A percentile compares a stretch with the other conserved stretches of the same genome.
Evolutionary conservation across 148 eudicot genomes (phyloP).

Genomic region (Spergularia bocconei): DNA sequence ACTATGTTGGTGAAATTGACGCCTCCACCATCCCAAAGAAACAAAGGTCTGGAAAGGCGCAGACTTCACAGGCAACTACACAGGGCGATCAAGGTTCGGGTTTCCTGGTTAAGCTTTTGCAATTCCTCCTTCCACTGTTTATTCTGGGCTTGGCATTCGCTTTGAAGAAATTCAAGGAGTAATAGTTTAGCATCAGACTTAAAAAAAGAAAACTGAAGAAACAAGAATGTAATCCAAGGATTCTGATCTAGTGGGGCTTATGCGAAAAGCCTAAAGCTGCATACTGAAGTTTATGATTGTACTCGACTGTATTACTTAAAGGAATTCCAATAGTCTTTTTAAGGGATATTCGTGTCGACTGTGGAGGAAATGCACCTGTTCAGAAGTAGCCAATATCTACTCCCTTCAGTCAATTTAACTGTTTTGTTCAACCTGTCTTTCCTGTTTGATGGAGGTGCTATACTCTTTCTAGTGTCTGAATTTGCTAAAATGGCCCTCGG

Average conservation of each 20-base stretch:
- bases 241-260: neutral
- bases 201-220: too few relatives aligned
- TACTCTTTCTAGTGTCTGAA: neutral
- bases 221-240: neutral
- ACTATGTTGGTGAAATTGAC: conserved; percentile 35
- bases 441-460: too few relatives aligned
- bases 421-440: neutral
- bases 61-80: conserved; percentile 6
- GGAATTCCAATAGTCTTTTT: too few relatives aligned
- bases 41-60: neutral
- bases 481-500: neutral
- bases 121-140: conserved; percentile 34
- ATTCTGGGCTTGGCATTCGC: conserved; percentile 32
- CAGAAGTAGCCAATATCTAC: neutral
- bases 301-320: too few relatives aligned
- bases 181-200: conserved; percentile 1
- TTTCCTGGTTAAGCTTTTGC: conserved; percentile 28
- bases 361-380: neutral
- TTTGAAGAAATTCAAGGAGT: conserved; percentile 30
- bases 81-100: conserved; percentile 26
- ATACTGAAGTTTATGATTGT: too few relatives aligned
- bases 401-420: neutral
- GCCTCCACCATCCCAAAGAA: conserved; percentile 30
- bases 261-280: neutral
- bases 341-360: neutral